phyloP scores from a whole-genome alignment of 225 moss, liverwort and hornwort species.

The Polytrichum commune region DNA sequence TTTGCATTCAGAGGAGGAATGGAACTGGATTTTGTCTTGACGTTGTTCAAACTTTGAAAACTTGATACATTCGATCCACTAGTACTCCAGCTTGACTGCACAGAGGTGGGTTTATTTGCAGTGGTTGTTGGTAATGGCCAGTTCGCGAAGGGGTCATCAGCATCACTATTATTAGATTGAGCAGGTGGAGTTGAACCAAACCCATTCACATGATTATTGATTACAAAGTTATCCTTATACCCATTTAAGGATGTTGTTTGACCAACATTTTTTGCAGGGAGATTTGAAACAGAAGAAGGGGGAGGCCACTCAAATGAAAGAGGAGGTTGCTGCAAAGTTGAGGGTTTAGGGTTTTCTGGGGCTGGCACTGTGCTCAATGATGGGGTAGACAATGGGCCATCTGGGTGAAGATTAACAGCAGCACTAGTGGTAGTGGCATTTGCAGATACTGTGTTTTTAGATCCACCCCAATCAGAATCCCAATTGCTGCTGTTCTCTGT shows the following conservation, averaged over 20 bases:
- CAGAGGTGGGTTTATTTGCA: not conserved
- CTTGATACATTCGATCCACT: constrained; percentile 34
- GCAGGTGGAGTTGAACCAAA: constrained; percentile 8
- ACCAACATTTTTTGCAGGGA: not conserved
- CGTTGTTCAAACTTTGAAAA: constrained; percentile 10
- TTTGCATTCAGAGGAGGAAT: constrained; percentile 19
- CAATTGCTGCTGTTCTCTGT: constrained; percentile 22
- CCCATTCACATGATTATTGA: not conserved
- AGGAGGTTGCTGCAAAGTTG: not conserved
- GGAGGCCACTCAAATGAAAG: not conserved
- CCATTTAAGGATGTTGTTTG: not conserved
- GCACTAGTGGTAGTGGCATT: not conserved
- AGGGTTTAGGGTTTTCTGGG: constrained; percentile 15
- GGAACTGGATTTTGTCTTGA: constrained; percentile 2
- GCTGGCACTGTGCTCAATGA: constrained; percentile 28
- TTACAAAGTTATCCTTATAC: not conserved
- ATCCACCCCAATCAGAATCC: constrained; percentile 45
- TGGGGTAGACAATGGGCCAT: constrained; percentile 30
- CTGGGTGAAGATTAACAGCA: constrained; percentile 3
- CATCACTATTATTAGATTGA: constrained; percentile 15
- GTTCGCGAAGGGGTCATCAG: constrained; percentile 50
- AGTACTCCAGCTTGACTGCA: constrained; percentile 16
- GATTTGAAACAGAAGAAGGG: not conserved
- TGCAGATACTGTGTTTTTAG: constrained; percentile 18
- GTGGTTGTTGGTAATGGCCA: constrained; percentile 47